A percentile compares a stretch with the other conserved stretches of the same genome.
phyloP scores from a whole-genome alignment of 352 stramenopile species.

The Pilasporangium apinafurcum region DNA sequence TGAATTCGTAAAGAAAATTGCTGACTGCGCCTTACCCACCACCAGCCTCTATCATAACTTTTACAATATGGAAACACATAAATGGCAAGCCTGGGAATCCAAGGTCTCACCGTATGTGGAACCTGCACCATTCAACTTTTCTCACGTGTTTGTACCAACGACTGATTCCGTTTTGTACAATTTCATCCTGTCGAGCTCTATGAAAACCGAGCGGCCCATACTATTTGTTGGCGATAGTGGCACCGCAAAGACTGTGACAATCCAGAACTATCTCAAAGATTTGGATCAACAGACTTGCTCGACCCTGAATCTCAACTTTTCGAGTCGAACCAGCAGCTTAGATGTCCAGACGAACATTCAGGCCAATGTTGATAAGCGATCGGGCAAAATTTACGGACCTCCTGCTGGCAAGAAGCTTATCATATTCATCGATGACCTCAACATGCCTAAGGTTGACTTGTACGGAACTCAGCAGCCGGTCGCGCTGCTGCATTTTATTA shows the following conservation, averaged over 20 bases:
- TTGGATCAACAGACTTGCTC: slow-evolving; percentile 66
- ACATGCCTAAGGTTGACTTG: slow-evolving; percentile 95
- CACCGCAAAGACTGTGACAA: slow-evolving; percentile 94
- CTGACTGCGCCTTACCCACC: slow-evolving; percentile 64
- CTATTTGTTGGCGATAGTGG: slow-evolving; percentile 93
- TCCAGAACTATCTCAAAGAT: slow-evolving; percentile 90
- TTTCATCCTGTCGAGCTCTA: slow-evolving; percentile 86
- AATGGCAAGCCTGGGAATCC: slow-evolving; percentile 89
- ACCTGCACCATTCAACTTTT: slow-evolving; percentile 92
- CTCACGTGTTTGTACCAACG: slow-evolving; percentile 93
- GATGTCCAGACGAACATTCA: slow-evolving; percentile 95
- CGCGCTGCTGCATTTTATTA: slow-evolving; percentile 91
- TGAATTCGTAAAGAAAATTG: slow-evolving; percentile 87
- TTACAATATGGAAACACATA: slow-evolving; percentile 86
- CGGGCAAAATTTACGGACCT: slow-evolving; percentile 92
- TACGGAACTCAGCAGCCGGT: slow-evolving; percentile 96
- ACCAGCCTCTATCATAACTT: slow-evolving; percentile 87
- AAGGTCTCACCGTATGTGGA: slow-evolving; percentile 87
- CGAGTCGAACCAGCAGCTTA: slow-evolving; percentile 87
- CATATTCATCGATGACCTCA: slow-evolving; percentile 95
- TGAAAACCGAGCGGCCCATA: slow-evolving; percentile 84
- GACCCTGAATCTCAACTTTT: slow-evolving; percentile 90
- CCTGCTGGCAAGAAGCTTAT: slow-evolving; percentile 91
- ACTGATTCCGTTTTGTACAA: slow-evolving; percentile 94
- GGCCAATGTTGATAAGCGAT: slow-evolving; percentile 94